phyloP scores from a whole-genome alignment of 1,284 basidiomycete species.

The Marasmius sp. region DNA sequence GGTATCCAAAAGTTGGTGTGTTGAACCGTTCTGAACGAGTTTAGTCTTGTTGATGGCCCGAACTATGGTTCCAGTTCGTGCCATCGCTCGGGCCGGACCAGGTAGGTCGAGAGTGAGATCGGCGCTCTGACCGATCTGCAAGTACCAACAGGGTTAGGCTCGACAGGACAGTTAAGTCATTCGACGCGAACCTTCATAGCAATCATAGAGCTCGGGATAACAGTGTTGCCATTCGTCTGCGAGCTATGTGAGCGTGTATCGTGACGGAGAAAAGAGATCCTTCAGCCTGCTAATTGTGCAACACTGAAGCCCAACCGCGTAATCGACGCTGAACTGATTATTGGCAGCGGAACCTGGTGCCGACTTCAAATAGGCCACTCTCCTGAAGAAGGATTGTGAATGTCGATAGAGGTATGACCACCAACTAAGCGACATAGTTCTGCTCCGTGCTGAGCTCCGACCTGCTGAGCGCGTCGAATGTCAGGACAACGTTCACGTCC shows the following conservation, averaged over 20 bases:
- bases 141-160: background rate
- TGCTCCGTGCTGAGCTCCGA: background rate
- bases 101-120: background rate
- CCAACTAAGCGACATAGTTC: background rate
- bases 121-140: background rate
- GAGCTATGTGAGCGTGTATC: background rate
- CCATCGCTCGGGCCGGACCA: background rate
- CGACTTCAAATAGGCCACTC: background rate
- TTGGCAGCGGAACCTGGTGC: background rate
- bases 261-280: background rate
- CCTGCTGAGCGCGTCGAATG: background rate
- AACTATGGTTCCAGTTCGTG: background rate
- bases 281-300: background rate
- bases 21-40: conserved; percentile 43
- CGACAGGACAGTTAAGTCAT: background rate
- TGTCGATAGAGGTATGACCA: background rate
- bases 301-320: background rate
- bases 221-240: background rate
- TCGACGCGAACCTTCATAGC: background rate
- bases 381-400: background rate
- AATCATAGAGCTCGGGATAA: background rate
- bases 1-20: conserved; percentile 91
- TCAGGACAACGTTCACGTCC: background rate
- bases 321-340: background rate
- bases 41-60: background rate